Evolutionary conservation across 108 stramenopile species (phyloP), one percentile per base, ranked within the genome.

Genomic region (Skeletonema menzelii): DNA sequence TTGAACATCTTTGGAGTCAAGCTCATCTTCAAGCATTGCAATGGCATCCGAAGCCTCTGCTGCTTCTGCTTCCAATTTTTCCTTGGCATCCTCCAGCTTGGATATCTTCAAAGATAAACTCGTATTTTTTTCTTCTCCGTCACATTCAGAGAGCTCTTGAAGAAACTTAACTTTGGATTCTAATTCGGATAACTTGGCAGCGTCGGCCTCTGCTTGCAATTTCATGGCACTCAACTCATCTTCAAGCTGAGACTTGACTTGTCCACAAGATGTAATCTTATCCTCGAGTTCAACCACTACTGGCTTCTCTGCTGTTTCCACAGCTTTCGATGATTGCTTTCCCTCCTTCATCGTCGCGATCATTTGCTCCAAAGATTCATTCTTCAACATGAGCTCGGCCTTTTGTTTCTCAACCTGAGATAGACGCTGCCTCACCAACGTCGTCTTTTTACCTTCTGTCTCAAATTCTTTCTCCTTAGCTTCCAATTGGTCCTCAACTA

Each of bases 21-120:
- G 38, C 11, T 79, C 78, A 60, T 79, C 78, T 56, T 79, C 67
- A 14, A 79, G 66, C 30, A 72, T 65, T 38, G 62, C 40, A 64
- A 79, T 73, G 0, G 65, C 72, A 14, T 75, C 73, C 3, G 73
- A 46, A 19, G 65, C 65, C 14, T 75, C 75, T 61, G 17, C 35
- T 14, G 62, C 40, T 32, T 76, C 75, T 6, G 13, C 27, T 49
- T 76, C 75, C 15, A 76, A 8, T 28, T 37, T 37, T 24, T 34
- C 75, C 56, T 75, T 69, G 10, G 73, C 31, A 1, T 67, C 30
- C 59, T 69, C 65, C 60, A 76, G 53, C 30, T 65, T 40, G 8
- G 61, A 58, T 12, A 76, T 69, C 47, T n/a, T 60, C 27, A 67
- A 30, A 46, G 59, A 32, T 13, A 65, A 59, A 44, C 34, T 34